A percentile compares a stretch with the other conserved stretches of the same genome.
phyloP scores from a whole-genome alignment of 495 filamentous ascomycete species.

The Jackrogersella minutella region DNA sequence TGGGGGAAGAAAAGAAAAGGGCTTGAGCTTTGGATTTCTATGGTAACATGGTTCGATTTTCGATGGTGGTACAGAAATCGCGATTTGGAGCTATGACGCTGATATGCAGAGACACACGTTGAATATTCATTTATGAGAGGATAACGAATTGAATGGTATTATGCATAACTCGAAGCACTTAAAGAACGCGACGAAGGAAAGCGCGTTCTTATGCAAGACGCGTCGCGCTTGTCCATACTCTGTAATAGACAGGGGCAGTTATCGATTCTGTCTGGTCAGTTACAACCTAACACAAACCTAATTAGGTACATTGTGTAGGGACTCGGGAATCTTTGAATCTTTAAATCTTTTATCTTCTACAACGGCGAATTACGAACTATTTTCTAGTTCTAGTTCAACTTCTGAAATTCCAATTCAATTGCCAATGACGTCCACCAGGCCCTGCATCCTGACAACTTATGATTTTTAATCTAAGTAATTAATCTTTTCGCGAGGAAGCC shows the following conservation, averaged over 20 bases:
- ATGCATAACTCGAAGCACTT: slow-evolving; percentile 25
- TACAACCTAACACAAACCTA: background rate
- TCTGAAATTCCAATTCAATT: background rate
- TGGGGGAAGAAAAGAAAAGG: background rate
- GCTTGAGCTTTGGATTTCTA: slow-evolving; percentile 2
- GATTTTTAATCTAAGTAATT: slow-evolving; percentile 14
- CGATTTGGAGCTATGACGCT: slow-evolving; percentile 29
- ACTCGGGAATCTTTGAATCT: too few species aligned
- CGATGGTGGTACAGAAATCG: slow-evolving; percentile 7
- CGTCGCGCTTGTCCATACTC: slow-evolving; percentile 28
- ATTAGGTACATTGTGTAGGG: background rate
- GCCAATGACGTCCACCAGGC: slow-evolving; percentile 25
- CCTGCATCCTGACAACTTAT: background rate
- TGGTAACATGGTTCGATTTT: slow-evolving; percentile 20
- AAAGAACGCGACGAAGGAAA: slow-evolving; percentile 23
- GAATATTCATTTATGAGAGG: background rate
- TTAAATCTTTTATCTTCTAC: background rate
- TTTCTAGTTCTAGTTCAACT: background rate
- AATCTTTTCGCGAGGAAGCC: slow-evolving; percentile 6
- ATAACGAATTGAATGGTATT: background rate
- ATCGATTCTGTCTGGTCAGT: too few species aligned
- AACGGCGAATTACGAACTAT: background rate
- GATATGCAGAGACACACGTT: slow-evolving; percentile 11
- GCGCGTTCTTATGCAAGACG: slow-evolving; percentile 17
- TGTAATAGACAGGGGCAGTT: too few species aligned